Conservation (phyloP, 345 rosid genomes). For the Gossypium turneri region DNA sequence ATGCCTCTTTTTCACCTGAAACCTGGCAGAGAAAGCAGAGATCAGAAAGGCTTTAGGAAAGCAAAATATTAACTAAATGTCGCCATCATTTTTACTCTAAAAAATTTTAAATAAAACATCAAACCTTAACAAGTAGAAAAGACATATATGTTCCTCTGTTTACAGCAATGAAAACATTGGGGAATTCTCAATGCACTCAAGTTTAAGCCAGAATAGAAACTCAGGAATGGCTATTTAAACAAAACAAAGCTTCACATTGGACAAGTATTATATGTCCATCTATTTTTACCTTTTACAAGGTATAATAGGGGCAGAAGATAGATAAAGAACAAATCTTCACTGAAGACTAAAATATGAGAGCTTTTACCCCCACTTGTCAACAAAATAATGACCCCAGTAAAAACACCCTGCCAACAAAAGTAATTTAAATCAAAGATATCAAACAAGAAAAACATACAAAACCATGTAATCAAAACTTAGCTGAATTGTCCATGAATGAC, state of each 20-base stretch:
- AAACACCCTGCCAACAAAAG: too few relatives aligned
- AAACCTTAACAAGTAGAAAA: not conserved
- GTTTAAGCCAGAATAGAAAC: not conserved
- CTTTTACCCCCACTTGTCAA: too few relatives aligned
- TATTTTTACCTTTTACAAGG: not conserved
- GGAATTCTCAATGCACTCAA: not conserved
- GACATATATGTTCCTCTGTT: not conserved
- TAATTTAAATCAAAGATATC: too few relatives aligned
- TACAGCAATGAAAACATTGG: not conserved
- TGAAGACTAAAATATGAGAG: too few relatives aligned
- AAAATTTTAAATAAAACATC: not conserved
- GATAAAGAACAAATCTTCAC: too few relatives aligned
- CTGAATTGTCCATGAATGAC: too few relatives aligned
- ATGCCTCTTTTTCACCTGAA: slow-evolving; percentile 97
- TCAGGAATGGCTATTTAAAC: not conserved
- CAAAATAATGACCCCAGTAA: too few relatives aligned
- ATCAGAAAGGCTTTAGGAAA: not conserved
- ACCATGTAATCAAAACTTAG: too few relatives aligned
- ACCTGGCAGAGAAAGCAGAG: slow-evolving; percentile 41
- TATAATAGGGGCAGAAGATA: not conserved
- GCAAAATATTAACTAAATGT: not conserved
- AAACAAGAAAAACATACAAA: too few relatives aligned
- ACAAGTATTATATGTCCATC: not conserved
- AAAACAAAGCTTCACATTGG: not conserved
- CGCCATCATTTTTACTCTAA: not conserved